Conservation (phyloP, 768 basidiomycete genomes). For the Leccinellum rugosiceps region DNA sequence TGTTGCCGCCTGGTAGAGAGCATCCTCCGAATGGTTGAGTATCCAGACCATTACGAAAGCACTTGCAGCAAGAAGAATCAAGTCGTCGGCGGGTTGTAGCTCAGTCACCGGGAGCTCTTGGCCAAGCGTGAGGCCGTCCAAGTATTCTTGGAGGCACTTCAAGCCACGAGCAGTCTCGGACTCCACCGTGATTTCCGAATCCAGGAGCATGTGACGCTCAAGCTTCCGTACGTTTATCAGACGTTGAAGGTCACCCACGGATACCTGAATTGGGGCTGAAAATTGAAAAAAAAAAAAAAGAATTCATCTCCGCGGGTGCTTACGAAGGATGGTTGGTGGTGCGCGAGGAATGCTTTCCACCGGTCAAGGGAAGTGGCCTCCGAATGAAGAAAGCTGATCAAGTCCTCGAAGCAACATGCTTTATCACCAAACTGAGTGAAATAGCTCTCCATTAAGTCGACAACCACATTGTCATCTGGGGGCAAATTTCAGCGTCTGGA, state of each 20-base stretch:
- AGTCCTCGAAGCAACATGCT: constrained; percentile 83
- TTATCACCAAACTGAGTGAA: constrained; percentile 74
- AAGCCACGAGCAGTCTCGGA: constrained; percentile 51
- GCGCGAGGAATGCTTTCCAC: constrained; percentile 55
- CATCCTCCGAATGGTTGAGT: constrained; percentile 48
- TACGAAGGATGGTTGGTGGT: constrained; percentile 48
- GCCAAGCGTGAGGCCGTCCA: constrained; percentile 66
- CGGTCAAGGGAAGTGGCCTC: constrained; percentile 43
- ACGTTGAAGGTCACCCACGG: constrained; percentile 54
- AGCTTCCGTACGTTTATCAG: constrained; percentile 77
- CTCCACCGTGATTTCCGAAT: constrained; percentile 51
- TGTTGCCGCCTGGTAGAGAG: constrained; percentile 61
- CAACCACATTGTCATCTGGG: constrained; percentile 45
- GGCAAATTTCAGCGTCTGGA: constrained; percentile 1
- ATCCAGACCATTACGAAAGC: constrained; percentile 64
- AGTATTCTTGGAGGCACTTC: constrained; percentile 58
- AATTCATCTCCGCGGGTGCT: constrained; percentile 22
- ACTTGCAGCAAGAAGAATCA: constrained; percentile 72
- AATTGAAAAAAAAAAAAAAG: constrained; percentile 23
- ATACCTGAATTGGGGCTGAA: constrained; percentile 37
- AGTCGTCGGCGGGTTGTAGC: constrained; percentile 84
- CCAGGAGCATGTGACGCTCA: constrained; percentile 54
- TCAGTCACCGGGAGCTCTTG: constrained; percentile 66
- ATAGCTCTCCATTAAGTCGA: constrained; percentile 60
- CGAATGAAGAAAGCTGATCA: constrained; percentile 61